phyloP scores from a whole-genome alignment of 805 yeast genomes.

The Starmerella riodocensis region DNA sequence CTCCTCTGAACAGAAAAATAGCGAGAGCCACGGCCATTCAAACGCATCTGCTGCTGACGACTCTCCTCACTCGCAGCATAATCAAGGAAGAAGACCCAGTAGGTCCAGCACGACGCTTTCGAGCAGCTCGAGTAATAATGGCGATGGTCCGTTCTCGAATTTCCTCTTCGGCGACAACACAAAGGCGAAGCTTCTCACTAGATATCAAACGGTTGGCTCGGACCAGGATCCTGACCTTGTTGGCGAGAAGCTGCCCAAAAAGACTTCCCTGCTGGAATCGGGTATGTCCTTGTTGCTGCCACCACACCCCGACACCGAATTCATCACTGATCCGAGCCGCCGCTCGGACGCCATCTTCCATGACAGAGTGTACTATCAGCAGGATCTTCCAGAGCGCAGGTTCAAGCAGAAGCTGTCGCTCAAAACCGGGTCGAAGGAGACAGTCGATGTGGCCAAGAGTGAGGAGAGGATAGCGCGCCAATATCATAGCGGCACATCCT shows the following conservation, averaged over 20 bases:
- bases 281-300: slow-evolving; percentile 68
- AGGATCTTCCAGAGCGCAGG: slow-evolving; percentile 50
- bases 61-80: not conserved
- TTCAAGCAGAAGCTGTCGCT: slow-evolving; percentile 16
- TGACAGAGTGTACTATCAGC: slow-evolving; percentile 58
- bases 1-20: slow-evolving; percentile 4
- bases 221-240: slow-evolving; percentile 5
- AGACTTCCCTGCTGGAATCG: slow-evolving; percentile 63
- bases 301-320: slow-evolving; percentile 60
- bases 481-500: slow-evolving; percentile 70
- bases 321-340: slow-evolving; percentile 50
- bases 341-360: slow-evolving; percentile 64
- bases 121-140: not conserved
- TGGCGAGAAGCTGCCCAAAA: slow-evolving; percentile 24
- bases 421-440: slow-evolving; percentile 7
- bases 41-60: too few relatives aligned
- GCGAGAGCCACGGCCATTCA: not conserved
- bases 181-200: not conserved
- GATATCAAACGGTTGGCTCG: slow-evolving; percentile 8
- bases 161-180: slow-evolving; percentile 12
- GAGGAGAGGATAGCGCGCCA: slow-evolving; percentile 79
- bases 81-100: not conserved
- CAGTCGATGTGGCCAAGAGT: slow-evolving; percentile 29
- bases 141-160: not conserved
- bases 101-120: not conserved